Percentiles rank a stretch among this genome's conserved stretches.
phyloP scores from a whole-genome alignment of 768 basidiomycete genomes.

The Lactifluus subvellereus region DNA sequence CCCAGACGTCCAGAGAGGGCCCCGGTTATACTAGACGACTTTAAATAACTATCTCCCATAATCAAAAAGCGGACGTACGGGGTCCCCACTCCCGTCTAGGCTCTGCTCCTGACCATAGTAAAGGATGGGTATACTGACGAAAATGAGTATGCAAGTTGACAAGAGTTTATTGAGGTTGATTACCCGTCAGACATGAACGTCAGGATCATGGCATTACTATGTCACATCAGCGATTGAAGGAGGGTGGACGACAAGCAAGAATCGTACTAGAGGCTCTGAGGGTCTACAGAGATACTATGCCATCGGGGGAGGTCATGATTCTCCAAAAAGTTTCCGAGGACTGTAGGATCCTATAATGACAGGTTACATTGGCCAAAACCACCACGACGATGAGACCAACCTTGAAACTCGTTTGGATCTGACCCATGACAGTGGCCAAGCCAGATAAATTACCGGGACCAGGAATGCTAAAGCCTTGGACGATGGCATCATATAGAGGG shows the following conservation, averaged over 20 bases:
- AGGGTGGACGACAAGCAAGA: neutral
- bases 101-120: slow-evolving; percentile 80
- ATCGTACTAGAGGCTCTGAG: slow-evolving; percentile 60
- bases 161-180: slow-evolving; percentile 1
- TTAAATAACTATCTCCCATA: slow-evolving; percentile 12
- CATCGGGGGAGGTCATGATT: slow-evolving; percentile 76
- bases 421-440: slow-evolving; percentile 44
- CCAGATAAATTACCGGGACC: slow-evolving; percentile 59
- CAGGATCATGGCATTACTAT: slow-evolving; percentile 67
- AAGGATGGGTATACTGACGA: slow-evolving; percentile 59
- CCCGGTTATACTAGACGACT: slow-evolving; percentile 55
- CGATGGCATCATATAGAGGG: slow-evolving; percentile 60
- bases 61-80: slow-evolving; percentile 38
- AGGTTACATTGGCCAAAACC: neutral
- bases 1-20: slow-evolving; percentile 65
- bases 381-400: slow-evolving; percentile 23
- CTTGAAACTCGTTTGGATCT: slow-evolving; percentile 50
- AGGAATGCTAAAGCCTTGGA: slow-evolving; percentile 64
- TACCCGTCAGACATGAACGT: slow-evolving; percentile 71
- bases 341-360: slow-evolving; percentile 30
- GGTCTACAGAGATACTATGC: slow-evolving; percentile 65
- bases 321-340: slow-evolving; percentile 73
- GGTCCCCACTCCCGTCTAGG: slow-evolving; percentile 58
- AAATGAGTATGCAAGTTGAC: neutral
- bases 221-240: slow-evolving; percentile 14